A percentile compares a stretch with the other conserved stretches of the same genome.
These are phyloP conservation scores for Cladophialophora exuberans DNA, from an alignment of 2,329 filamentous ascomycete species.

Conservation along the genomic window DNA sequence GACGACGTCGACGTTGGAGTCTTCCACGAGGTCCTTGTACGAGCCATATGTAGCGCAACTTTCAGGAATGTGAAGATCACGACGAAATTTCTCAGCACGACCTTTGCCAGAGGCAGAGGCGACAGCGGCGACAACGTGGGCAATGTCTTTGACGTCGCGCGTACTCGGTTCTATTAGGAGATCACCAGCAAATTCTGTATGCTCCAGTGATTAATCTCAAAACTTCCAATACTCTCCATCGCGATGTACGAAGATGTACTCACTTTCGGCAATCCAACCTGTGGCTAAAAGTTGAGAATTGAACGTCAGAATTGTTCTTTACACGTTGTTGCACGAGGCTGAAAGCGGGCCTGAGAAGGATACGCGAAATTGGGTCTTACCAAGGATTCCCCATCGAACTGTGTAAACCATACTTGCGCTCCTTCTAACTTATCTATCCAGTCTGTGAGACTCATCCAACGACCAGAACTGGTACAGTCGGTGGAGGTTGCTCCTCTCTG, in stretches of 20 bases:
- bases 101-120: constrained; percentile 75
- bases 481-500: not conserved
- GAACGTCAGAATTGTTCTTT: not conserved
- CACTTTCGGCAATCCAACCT: constrained; percentile 49
- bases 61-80: constrained; percentile 48
- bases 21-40: constrained; percentile 78
- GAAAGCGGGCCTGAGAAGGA: not conserved
- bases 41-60: constrained; percentile 76
- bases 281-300: constrained; percentile 39
- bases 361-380: not conserved
- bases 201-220: constrained; percentile 20
- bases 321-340: constrained; percentile 24
- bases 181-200: constrained; percentile 67
- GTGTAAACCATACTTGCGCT: constrained; percentile 2
- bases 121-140: constrained; percentile 76
- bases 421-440: not conserved
- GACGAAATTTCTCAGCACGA: constrained; percentile 68
- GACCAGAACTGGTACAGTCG: not conserved
- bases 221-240: constrained; percentile 28
- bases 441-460: not conserved
- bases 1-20: constrained; percentile 79
- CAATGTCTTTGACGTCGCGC: constrained; percentile 71
- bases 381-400: constrained; percentile 11
- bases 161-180: constrained; percentile 73
- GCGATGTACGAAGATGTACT: constrained; percentile 25